phyloP scores from a whole-genome alignment of 139 green algal species.

The Chlorella sorokiniana region DNA sequence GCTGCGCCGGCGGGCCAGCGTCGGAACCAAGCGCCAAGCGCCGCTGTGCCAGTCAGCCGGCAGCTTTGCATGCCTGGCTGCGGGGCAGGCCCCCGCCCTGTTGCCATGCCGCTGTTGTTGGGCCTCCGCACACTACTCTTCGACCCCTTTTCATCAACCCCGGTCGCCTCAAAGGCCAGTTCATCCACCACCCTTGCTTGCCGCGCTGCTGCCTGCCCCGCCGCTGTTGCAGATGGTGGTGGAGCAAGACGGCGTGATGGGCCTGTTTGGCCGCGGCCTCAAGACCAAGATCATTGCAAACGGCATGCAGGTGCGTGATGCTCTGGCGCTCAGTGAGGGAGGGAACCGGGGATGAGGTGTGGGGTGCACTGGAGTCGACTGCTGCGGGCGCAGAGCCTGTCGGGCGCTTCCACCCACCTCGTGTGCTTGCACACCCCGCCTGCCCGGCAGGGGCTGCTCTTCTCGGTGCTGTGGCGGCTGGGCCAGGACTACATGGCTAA shows the following conservation, averaged over 20 bases:
- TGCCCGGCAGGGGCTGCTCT: constrained; percentile 69
- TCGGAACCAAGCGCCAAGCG: too few relatives aligned
- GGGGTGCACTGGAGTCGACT: constrained; percentile 40
- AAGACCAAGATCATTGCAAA: constrained; percentile 89
- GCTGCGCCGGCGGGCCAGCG: too few relatives aligned
- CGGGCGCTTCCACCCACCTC: background rate
- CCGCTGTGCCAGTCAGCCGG: too few relatives aligned
- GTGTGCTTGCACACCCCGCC: background rate
- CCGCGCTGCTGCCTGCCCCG: background rate
- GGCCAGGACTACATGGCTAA: constrained; percentile 57
- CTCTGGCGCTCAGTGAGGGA: background rate
- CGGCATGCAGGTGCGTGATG: constrained; percentile 58
- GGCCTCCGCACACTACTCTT: too few relatives aligned
- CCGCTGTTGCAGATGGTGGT: constrained; percentile 71
- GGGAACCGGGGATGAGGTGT: too few relatives aligned
- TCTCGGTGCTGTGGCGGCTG: constrained; percentile 82
- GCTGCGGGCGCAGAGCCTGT: background rate
- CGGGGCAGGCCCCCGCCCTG: too few relatives aligned
- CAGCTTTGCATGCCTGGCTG: too few relatives aligned
- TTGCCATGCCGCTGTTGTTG: too few relatives aligned
- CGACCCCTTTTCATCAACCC: too few relatives aligned
- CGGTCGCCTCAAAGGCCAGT: too few relatives aligned
- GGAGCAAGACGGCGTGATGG: constrained; percentile 79
- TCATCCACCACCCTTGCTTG: too few relatives aligned
- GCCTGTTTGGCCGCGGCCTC: constrained; percentile 82